Evolutionary conservation across 1,284 basidiomycete species (phyloP).

Genomic region (Leccinum subrobustum): DNA sequence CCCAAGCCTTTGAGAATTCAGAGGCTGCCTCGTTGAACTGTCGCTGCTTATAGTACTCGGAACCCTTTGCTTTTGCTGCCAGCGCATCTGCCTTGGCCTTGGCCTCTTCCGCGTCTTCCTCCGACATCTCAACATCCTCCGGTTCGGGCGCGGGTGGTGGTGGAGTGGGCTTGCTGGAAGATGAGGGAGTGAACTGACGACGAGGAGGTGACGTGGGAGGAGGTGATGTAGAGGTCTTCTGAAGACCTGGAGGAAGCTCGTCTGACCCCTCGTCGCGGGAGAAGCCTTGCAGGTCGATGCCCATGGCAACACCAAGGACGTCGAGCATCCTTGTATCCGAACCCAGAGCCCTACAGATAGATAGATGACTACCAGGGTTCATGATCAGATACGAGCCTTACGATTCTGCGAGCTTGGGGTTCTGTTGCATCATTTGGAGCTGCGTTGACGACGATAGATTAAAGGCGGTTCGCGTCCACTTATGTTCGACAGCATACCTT

Average conservation of each 20-base stretch:
- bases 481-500: slow-evolving; percentile 41
- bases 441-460: slow-evolving; percentile 25
- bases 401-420: slow-evolving; percentile 59
- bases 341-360: slow-evolving; percentile 48
- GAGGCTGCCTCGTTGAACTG: slow-evolving; percentile 73
- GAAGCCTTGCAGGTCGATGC: slow-evolving; percentile 90
- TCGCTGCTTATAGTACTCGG: slow-evolving; percentile 84
- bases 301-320: slow-evolving; percentile 91
- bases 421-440: slow-evolving; percentile 62
- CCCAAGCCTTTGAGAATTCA: slow-evolving; percentile 88
- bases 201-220: slow-evolving; percentile 40
- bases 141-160: slow-evolving; percentile 38
- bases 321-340: slow-evolving; percentile 90
- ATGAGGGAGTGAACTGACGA: slow-evolving; percentile 43
- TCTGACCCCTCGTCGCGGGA: slow-evolving; percentile 83
- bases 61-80: slow-evolving; percentile 76
- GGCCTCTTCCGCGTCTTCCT: slow-evolving; percentile 61
- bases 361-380: slow-evolving; percentile 10
- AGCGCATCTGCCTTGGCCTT: slow-evolving; percentile 73
- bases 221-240: slow-evolving; percentile 37
- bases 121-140: slow-evolving; percentile 62
- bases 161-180: slow-evolving; percentile 27
- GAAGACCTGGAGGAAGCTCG: slow-evolving; percentile 68
- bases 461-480: not conserved
- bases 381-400: slow-evolving; percentile 27